Evolutionary conservation across 2,329 filamentous ascomycete species (phyloP).

Genomic region (Verticillium isaacii): DNA sequence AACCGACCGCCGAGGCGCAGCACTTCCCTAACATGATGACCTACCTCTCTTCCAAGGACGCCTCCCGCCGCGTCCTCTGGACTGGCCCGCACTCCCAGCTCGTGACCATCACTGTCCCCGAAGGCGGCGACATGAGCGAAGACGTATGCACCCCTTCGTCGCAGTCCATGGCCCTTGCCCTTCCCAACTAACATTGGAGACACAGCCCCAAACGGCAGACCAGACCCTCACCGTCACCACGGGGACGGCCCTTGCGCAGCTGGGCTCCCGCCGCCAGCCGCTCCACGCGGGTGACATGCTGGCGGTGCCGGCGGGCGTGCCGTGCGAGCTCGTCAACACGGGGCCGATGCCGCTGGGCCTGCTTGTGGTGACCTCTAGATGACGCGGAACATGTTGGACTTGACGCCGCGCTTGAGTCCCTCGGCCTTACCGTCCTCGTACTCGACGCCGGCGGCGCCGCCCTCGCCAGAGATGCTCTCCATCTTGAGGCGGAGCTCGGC

Average conservation of each 20-base stretch:
- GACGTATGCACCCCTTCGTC: conserved; percentile 37
- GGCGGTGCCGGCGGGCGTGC: conserved; percentile 57
- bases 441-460: conserved; percentile 67
- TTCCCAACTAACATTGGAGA: not conserved
- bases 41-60: not conserved
- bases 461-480: conserved; percentile 63
- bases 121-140: conserved; percentile 61
- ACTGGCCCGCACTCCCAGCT: conserved; percentile 60
- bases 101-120: conserved; percentile 60
- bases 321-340: conserved; percentile 61
- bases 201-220: conserved; percentile 53
- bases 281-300: conserved; percentile 31
- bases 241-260: conserved; percentile 51
- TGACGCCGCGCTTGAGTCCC: conserved; percentile 68
- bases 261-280: conserved; percentile 46
- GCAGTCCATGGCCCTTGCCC: not conserved
- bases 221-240: conserved; percentile 62
- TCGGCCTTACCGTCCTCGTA: conserved; percentile 70
- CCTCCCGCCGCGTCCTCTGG: conserved; percentile 55
- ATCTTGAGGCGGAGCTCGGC: conserved; percentile 62
- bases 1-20: not conserved
- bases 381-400: conserved; percentile 72
- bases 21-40: not conserved
- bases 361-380: conserved; percentile 54
- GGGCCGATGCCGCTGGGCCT: conserved; percentile 55